Conservation (phyloP, 805 yeast genomes). For the Groenewaldozyma salmanticensis region DNA sequence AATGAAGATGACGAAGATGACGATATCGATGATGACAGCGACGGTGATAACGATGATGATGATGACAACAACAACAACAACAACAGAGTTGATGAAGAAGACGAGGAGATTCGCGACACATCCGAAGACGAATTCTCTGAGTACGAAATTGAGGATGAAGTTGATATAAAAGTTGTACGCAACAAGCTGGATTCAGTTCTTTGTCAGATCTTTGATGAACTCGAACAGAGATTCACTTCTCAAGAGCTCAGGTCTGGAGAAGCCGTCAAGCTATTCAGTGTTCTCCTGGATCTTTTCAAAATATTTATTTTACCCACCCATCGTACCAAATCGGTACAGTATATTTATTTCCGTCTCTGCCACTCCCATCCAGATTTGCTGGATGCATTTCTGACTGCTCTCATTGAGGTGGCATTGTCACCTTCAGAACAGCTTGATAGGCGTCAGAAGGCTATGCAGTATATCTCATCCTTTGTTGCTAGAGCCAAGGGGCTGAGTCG, state of each 20-base stretch:
- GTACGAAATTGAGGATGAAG: slow-evolving; percentile 27
- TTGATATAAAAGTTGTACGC: slow-evolving; percentile 30
- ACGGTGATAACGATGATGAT: slow-evolving; percentile 20
- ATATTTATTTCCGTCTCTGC: slow-evolving; percentile 66
- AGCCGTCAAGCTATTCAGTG: slow-evolving; percentile 61
- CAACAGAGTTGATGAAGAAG: slow-evolving; percentile 24
- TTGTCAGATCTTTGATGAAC: slow-evolving; percentile 42
- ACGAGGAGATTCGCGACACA: slow-evolving; percentile 21
- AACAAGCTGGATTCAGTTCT: slow-evolving; percentile 66
- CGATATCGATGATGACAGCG: slow-evolving; percentile 31
- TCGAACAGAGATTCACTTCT: slow-evolving; percentile 40
- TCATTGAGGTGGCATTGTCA: slow-evolving; percentile 76
- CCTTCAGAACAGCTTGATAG: slow-evolving; percentile 59
- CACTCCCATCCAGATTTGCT: slow-evolving; percentile 75
- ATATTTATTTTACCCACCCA: slow-evolving; percentile 85
- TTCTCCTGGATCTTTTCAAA: slow-evolving; percentile 66
- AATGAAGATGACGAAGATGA: slow-evolving; percentile 64
- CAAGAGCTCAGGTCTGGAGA: slow-evolving; percentile 49
- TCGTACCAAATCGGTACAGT: slow-evolving; percentile 81
- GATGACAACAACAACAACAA: slow-evolving; percentile 21
- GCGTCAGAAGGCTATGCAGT: slow-evolving; percentile 84
- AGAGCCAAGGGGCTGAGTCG: slow-evolving; percentile 66
- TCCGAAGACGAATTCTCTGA: slow-evolving; percentile 22
- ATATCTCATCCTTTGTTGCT: slow-evolving; percentile 81
- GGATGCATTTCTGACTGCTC: slow-evolving; percentile 72